Evolutionary conservation across 768 basidiomycete species (phyloP).

Genomic region (Suillus paluster): DNA sequence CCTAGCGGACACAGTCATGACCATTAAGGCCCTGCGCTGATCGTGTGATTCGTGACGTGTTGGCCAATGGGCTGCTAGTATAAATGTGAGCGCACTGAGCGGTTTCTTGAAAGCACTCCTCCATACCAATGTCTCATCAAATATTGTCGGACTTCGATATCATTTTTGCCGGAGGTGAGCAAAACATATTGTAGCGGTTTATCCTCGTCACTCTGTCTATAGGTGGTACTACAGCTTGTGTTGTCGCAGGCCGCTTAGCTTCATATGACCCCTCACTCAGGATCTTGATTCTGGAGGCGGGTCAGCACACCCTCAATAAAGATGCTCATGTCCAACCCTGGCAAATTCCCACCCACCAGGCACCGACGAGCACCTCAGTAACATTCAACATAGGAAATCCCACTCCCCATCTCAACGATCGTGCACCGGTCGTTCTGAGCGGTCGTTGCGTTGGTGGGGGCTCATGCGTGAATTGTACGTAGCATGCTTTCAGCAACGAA

Average conservation of each 20-base stretch:
- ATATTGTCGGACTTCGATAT: slow-evolving; percentile 43
- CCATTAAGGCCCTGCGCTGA: no score
- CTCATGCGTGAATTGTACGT: slow-evolving; percentile 53
- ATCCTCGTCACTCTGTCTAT: background rate
- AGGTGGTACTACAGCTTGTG: slow-evolving; percentile 42
- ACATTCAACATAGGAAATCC: slow-evolving; percentile 21
- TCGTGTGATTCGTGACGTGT: no score
- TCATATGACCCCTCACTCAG: slow-evolving; percentile 27
- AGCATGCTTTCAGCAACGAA: slow-evolving; percentile 6
- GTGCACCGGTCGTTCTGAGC: slow-evolving; percentile 20
- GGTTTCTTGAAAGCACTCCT: background rate
- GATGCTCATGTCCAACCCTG: slow-evolving; percentile 26
- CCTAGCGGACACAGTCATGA: background rate
- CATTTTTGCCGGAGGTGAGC: slow-evolving; percentile 60
- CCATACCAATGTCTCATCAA: slow-evolving; percentile 3
- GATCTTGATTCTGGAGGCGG: slow-evolving; percentile 35
- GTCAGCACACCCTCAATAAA: slow-evolving; percentile 30
- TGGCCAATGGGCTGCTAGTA: no score
- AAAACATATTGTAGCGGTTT: slow-evolving; percentile 6
- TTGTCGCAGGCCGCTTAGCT: slow-evolving; percentile 36
- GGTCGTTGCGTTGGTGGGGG: slow-evolving; percentile 39
- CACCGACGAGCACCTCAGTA: slow-evolving; percentile 21
- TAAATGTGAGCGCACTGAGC: background rate
- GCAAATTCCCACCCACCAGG: slow-evolving; percentile 21
- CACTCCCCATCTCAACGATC: slow-evolving; percentile 17